phyloP scores from a whole-genome alignment of 352 stramenopile genomes.

The Pythium periplocum region DNA sequence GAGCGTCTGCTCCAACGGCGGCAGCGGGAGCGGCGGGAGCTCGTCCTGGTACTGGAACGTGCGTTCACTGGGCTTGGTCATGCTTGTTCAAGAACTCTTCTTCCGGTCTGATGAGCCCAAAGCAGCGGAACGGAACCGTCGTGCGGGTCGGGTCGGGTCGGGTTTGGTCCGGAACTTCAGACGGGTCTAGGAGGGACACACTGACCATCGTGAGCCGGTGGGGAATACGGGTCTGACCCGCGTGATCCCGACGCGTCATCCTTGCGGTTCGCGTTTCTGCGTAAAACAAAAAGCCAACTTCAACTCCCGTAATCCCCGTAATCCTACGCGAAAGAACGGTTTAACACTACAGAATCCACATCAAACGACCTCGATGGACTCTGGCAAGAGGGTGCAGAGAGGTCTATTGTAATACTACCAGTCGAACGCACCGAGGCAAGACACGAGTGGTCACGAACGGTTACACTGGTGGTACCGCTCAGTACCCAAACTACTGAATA shows the following conservation, averaged over 20 bases:
- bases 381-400: no score
- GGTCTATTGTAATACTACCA: no score
- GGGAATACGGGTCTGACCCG: neutral
- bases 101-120: no score
- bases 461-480: no score
- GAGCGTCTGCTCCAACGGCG: slow-evolving; percentile 91
- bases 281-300: slow-evolving; percentile 20
- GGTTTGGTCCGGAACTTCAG: slow-evolving; percentile 4
- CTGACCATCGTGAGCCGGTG: no score
- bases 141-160: neutral
- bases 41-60: slow-evolving; percentile 83
- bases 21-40: slow-evolving; percentile 91
- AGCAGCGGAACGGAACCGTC: no score
- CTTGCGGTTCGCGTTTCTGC: slow-evolving; percentile 18
- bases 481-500: no score
- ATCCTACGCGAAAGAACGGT: no score
- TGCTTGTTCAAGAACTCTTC: neutral
- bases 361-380: no score
- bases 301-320: slow-evolving; percentile 8
- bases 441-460: no score
- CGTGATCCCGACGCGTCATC: slow-evolving; percentile 9
- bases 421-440: no score
- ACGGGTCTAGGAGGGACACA: slow-evolving; percentile 2
- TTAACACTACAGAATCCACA: no score
- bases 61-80: slow-evolving; percentile 25